Evolutionary conservation across 192 early-diverging fungal genomes (phyloP), one percentile per base, ranked within the genome.

Genomic region (Rhizoclosmatium globosum): DNA sequence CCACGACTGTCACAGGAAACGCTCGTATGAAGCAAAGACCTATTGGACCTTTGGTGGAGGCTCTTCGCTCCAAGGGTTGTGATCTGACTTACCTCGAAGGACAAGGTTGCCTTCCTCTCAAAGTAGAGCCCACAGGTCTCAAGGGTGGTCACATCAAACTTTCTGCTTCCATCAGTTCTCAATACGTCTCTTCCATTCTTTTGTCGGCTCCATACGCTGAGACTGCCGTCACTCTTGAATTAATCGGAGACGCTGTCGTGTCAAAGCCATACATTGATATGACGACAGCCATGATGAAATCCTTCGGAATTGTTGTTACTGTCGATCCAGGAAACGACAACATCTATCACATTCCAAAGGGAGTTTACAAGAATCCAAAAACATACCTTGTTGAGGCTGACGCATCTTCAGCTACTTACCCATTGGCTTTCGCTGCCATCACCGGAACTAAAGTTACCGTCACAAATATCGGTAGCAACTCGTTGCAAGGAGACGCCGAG

Each of bases 251-350:
- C 48, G 91, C 96, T 72, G 97, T 99, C 43, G 95, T 99, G 64
- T 97, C 95, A 47, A 95, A 97, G 81, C 95, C 94, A 9, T 99
- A 99, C 86, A 99, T 99, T 78, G 97, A 99, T 84, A 98, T 99
- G 98, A 99, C 98, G 3, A 92, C 97, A 59, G 91, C 94, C 45
- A 99, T 99, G 97, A 99, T 99, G 97, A 89, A 88, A 68, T 92
- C 93, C 23, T 99, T 99, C 81, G 98, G 98, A 53, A 89, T 94
- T 70, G 67, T 84, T 4, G 95, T 97, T 61, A 81, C 84, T 13
- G 38, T 43, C 17, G 69, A 71, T 38, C 21, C 69, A 21, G 17
- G 13, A 2, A 71, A 71, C 69, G 69, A 71, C 23, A 97, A 95
- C 83, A 91, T 89, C 47, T 99, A 99, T 83, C 76, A 90, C 31